A percentile compares a stretch with the other conserved stretches of the same genome.
Conservation (phyloP, 441 rosid species). For the California macrophylla region DNA sequence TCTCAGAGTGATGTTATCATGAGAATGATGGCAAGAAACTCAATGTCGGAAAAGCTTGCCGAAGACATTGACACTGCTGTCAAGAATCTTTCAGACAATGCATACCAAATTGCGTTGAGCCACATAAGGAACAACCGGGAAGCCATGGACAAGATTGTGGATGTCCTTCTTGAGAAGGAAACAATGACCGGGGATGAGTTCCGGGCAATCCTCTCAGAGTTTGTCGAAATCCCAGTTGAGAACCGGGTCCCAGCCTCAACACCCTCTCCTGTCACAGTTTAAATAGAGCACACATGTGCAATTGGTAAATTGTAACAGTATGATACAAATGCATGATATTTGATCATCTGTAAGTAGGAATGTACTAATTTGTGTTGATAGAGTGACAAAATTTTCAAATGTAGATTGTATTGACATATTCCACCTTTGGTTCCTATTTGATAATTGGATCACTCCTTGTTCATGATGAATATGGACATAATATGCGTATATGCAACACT, state of each 20-base stretch:
- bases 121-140: constrained; percentile 85
- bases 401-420: neutral
- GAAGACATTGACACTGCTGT: constrained; percentile 74
- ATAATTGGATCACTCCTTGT: neutral
- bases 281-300: constrained; percentile 16
- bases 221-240: constrained; percentile 71
- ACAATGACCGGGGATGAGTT: constrained; percentile 79
- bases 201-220: constrained; percentile 79
- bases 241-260: constrained; percentile 53
- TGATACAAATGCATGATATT: neutral
- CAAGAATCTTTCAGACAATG: constrained; percentile 64
- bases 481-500: neutral
- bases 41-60: constrained; percentile 92
- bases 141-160: constrained; percentile 93
- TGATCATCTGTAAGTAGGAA: neutral
- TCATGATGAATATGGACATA: neutral
- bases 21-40: constrained; percentile 99
- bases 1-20: constrained; percentile 81
- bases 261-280: constrained; percentile 47
- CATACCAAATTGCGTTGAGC: constrained; percentile 61
- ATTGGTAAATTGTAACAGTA: neutral
- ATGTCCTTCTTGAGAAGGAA: constrained; percentile 79
- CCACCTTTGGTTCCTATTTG: neutral
- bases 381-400: neutral
- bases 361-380: neutral